Conservation (phyloP, 139 green algal genomes). For the Ostreobium quekettii region DNA sequence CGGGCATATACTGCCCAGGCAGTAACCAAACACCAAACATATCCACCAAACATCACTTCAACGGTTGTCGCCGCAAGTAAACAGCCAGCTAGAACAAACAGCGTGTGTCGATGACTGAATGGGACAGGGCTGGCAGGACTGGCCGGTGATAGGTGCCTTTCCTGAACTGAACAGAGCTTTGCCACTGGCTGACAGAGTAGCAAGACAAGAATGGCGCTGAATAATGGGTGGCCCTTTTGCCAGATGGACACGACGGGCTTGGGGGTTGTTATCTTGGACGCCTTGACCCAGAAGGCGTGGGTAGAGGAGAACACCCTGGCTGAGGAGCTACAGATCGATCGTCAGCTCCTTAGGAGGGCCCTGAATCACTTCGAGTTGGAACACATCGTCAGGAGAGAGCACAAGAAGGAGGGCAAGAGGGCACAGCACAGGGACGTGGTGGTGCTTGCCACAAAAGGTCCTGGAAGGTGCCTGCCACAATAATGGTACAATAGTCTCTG, state of each 20-base stretch:
- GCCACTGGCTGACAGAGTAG: background rate
- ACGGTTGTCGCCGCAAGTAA: too few relatives aligned
- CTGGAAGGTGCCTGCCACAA: too few relatives aligned
- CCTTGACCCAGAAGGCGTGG: conserved; percentile 34
- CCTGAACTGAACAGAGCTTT: background rate
- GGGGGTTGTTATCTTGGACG: conserved; percentile 40
- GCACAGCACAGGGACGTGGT: conserved; percentile 4
- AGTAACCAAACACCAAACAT: background rate
- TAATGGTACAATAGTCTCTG: too few relatives aligned
- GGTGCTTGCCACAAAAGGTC: background rate
- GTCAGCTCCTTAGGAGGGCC: conserved; percentile 29
- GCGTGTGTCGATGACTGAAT: too few relatives aligned
- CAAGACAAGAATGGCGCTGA: background rate
- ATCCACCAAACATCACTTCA: too few relatives aligned
- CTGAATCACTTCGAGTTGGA: conserved; percentile 36
- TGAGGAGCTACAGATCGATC: conserved; percentile 25
- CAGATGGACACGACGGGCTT: conserved; percentile 36
- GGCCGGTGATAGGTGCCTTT: background rate
- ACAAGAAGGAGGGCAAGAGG: conserved; percentile 9
- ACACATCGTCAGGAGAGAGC: background rate
- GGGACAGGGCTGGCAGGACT: background rate
- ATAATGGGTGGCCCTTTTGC: background rate
- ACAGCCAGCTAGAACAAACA: too few relatives aligned
- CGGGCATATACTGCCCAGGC: background rate
- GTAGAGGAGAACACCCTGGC: conserved; percentile 35